Base-by-base conservation (phyloP, 2,329 filamentous ascomycete genomes). In the Penicillium sp. region DNA sequence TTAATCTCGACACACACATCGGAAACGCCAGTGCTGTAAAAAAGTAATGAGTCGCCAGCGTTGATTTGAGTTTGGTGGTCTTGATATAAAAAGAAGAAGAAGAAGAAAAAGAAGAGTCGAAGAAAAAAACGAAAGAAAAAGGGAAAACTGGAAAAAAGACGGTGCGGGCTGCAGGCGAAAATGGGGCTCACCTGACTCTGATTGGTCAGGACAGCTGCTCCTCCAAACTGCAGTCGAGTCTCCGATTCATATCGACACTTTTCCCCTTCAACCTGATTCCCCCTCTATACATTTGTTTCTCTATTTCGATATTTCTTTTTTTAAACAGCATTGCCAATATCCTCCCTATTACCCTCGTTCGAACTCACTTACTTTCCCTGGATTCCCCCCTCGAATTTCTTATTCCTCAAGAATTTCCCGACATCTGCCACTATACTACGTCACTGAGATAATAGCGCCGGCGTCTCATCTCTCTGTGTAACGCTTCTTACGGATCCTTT, bases 31-130 rank as follows among this genome's bases (percentile, higher is more conserved):
- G 83, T 81, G 81, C 82, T 84, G 82, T 86, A 68, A 78, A 52
- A 52, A 72, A 68, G 72, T 72, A 67, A 59, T 62, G 62, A 70
- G 81, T 81, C 82, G 80, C 83, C 84, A 84, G 81, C 83, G 83
- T 86, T 86, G 83, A 88, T 89, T 89, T 89, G 86, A 89, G 82
- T 86, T 82, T 82, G 82, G 83, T 85, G 86, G 86, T 89, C 86
- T 84, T 82, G 78, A 70, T 33, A 25, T 50, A 50, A 39, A 12
- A 75, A 75, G 75, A 76, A 77, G 69, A 68, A 68, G 71, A 72
- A 72, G 72, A 57, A 55, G 58, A 60, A 59, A 49, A 61, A 53
- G 39, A 61, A 27, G 44, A 52, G 5, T 0, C 8, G 4, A 55
- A 61, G 51, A 61, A 51, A 48, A 58, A 53, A 31, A 10, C 25